Evolutionary conservation across 345 rosid genomes (phyloP).

Genomic region (Eucalyptus curtisii): DNA sequence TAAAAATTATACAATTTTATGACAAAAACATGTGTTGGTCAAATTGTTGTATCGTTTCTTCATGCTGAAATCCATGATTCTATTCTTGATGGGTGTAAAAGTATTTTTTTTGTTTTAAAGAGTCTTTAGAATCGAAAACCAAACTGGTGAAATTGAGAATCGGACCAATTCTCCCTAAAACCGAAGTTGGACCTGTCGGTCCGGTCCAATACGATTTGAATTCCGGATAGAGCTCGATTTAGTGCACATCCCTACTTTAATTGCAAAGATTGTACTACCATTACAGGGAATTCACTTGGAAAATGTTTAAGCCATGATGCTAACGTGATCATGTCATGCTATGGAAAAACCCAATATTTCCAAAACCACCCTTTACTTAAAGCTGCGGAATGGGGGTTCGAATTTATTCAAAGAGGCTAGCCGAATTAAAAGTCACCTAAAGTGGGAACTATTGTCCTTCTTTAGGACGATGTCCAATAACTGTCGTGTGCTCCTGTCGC

Average conservation of each 20-base stretch:
- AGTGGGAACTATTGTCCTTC: neutral
- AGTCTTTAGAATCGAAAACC: neutral
- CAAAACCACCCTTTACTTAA: neutral
- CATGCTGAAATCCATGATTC: neutral
- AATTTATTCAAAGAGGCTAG: neutral
- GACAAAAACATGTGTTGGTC: neutral
- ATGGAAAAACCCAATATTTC: neutral
- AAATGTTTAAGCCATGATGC: neutral
- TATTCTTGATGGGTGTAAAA: neutral
- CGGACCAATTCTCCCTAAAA: rapidly evolving
- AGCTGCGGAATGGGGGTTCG: neutral
- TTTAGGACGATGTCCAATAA: neutral
- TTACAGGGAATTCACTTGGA: neutral
- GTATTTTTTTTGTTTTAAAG: neutral
- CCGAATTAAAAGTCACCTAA: neutral
- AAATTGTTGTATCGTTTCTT: neutral
- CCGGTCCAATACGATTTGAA: neutral
- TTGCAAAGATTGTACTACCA: neutral
- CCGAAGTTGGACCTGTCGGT: rapidly evolving
- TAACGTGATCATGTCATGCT: neutral
- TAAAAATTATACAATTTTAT: neutral
- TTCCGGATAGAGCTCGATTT: neutral
- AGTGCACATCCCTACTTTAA: neutral
- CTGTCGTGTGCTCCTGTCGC: neutral
- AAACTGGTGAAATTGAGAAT: neutral